Base-by-base conservation (phyloP, 1,139 yeast species). In the Kurtzmaniella quercitrusa region DNA sequence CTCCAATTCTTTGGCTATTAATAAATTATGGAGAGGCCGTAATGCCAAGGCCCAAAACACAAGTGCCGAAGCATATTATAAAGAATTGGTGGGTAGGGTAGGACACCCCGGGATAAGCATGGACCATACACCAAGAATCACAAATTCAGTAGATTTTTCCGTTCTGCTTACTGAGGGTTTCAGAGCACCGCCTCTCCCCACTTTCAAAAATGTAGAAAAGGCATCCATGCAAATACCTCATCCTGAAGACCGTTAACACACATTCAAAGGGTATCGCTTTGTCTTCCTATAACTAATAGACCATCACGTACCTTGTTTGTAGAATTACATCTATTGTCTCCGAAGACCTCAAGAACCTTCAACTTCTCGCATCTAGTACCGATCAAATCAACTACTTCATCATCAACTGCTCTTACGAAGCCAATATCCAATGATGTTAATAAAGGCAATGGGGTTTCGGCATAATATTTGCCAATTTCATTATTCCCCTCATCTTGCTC, bases 351-450 rank as follows among this genome's bases (percentile, higher is more conserved):
- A 44, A 89, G 56, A 11, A 86, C 67, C 38, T 74, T 71, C 45
- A 89, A 61, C 41, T 76, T 77, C 0, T 82, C 77, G 51, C 93
- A 84, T 14, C 71, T 67, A 21, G 73, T 66, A 7, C 82, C 75
- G 16, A 88, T 52, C 18, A 74, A 56, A 23, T 72, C 71, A 12
- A 88, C 59, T 1, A 81, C 69, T 28, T 71, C 76, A 61, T 88
- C 86, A 59, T 87, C 88, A 4, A 87, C 75, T 17, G 80, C 68
- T 40, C 94, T 68, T 2, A 88, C 88, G 64, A 89, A 89, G 0
- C 96, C 93, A 12, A 80, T 55, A 58, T 89, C 93, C 22, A 85
- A 55, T 20, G 78, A 73, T 0, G 88, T 78, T 42, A 89, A 63
- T 33, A 80, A 68, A 0, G 87, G 87, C 16, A 71, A 56, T 2